Base-by-base conservation (phyloP, 176 grass and related monocot species). In the Triticum turgidum region DNA sequence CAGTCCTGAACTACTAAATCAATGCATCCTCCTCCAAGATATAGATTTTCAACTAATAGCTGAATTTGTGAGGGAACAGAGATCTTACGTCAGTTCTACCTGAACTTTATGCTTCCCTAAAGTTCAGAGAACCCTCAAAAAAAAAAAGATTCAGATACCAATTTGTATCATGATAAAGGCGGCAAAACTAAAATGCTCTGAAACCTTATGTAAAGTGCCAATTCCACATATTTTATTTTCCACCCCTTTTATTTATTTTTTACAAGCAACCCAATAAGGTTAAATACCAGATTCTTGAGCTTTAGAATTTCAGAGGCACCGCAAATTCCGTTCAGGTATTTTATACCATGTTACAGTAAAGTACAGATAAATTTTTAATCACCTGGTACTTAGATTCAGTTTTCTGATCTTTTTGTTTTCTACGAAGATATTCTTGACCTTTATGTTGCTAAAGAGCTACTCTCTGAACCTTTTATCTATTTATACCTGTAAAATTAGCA, bases 401-500 rank as follows among this genome's bases (percentile, higher is more conserved):
- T 54, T 0, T 18, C 51, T 6, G 18, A 54, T 54, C 4, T 6
- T 6, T 37, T 27, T 45, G 22, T 25, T 82, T 75, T 29, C 22
- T 69, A 10, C 12, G 2, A 66, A 62, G 27, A 75, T 35, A 87
- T 64, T 75, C 61, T 14, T 49, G 12, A 14, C 54, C 75, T 47
- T 73, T 14, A 49, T 67, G 25, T 37, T 74, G 65, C 11, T 30
- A 66, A 85, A 67, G 5, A 3, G 20, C 30, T 68, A 68, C 5
- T 15, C 39, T 20, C 12, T 49, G 45, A 76, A 76, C 30, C 44
- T 35, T 39, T 38, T 0, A 15, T 54, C 15, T 10, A 54, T 54
- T 54, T 54, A 18, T 93, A 98, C 92, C 94, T 98, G 90, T 94
- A 98, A 98, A 84, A 98, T 88, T 5, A 98, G 86, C 69, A 94